Percentiles rank a stretch among this genome's conserved stretches.
Evolutionary conservation across 208 protist species (phyloP).

Genomic region (Trypanosoma melophagium): DNA sequence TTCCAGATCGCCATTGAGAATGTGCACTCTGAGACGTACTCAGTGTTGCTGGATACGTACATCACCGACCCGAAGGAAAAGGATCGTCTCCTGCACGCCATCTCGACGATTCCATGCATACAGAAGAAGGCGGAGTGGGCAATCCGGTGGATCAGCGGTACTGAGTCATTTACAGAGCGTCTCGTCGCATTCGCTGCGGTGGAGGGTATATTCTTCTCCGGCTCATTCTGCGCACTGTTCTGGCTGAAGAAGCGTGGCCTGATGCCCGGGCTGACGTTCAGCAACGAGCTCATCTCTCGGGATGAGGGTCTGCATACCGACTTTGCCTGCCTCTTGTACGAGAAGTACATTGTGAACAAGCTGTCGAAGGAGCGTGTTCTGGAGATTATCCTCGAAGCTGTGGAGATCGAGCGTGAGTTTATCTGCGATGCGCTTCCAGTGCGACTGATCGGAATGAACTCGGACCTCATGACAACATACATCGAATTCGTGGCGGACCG

Average conservation of each 20-base stretch:
- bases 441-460: conserved; percentile 99
- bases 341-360: conserved; percentile 92
- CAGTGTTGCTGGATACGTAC: conserved; percentile 95
- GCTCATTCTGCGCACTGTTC: conserved; percentile 98
- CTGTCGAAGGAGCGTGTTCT: conserved; percentile 77
- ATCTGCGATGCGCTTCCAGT: conserved; percentile 97
- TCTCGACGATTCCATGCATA: conserved; percentile 97
- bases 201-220: conserved; percentile 99
- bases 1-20: conserved; percentile 99
- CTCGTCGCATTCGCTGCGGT: conserved; percentile 98
- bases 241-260: conserved; percentile 99
- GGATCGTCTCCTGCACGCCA: conserved; percentile 94
- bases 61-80: conserved; percentile 95
- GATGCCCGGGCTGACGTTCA: conserved; percentile 99
- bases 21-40: conserved; percentile 97
- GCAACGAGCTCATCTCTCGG: conserved; percentile 98
- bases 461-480: conserved; percentile 97
- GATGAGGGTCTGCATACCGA: conserved; percentile 99
- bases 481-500: conserved; percentile 99
- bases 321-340: conserved; percentile 98
- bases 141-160: conserved; percentile 84
- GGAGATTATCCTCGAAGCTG: conserved; percentile 94
- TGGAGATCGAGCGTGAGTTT: conserved; percentile 97
- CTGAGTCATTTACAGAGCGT: conserved; percentile 92
- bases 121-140: conserved; percentile 99